A percentile compares a stretch with the other conserved stretches of the same genome.
phyloP scores from a whole-genome alignment of 768 basidiomycete genomes.

The Trametes gibbosa region DNA sequence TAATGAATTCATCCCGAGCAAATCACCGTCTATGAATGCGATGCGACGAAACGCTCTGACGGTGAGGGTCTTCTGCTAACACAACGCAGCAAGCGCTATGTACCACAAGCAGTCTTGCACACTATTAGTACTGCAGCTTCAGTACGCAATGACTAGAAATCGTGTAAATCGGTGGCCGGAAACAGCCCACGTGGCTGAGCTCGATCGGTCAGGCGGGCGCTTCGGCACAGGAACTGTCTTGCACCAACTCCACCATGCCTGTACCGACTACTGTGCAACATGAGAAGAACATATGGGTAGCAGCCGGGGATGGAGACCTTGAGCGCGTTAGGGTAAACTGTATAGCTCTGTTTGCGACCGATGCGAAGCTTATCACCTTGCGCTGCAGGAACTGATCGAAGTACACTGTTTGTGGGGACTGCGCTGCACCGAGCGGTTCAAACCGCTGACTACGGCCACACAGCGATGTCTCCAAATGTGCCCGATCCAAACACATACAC shows the following conservation, averaged over 20 bases:
- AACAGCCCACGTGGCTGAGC: background rate
- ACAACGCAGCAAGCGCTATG: too few species aligned
- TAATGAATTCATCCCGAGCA: background rate
- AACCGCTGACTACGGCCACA: background rate
- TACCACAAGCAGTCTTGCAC: background rate
- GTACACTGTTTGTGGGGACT: constrained; percentile 38
- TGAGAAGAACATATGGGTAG: constrained; percentile 85
- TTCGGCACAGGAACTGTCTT: background rate
- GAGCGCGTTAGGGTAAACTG: constrained; percentile 64
- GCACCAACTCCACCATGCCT: constrained; percentile 29
- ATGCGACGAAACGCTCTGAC: too few species aligned
- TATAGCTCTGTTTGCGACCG: background rate
- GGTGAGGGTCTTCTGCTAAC: too few species aligned
- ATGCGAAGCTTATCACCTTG: constrained; percentile 5
- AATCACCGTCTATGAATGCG: background rate
- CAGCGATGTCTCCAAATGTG: constrained; percentile 60
- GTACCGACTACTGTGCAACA: constrained; percentile 29
- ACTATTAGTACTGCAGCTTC: too few species aligned
- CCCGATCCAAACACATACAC: constrained; percentile 78
- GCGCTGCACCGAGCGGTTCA: constrained; percentile 1
- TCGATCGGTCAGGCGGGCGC: constrained; percentile 2
- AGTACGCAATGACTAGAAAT: too few species aligned
- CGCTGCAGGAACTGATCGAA: constrained; percentile 56
- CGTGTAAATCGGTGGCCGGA: too few species aligned
- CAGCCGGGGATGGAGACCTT: constrained; percentile 87